These are phyloP conservation scores for Astrothelium macrocarpum DNA, from an alignment of 495 filamentous ascomycete species.

Conservation along the genomic window DNA sequence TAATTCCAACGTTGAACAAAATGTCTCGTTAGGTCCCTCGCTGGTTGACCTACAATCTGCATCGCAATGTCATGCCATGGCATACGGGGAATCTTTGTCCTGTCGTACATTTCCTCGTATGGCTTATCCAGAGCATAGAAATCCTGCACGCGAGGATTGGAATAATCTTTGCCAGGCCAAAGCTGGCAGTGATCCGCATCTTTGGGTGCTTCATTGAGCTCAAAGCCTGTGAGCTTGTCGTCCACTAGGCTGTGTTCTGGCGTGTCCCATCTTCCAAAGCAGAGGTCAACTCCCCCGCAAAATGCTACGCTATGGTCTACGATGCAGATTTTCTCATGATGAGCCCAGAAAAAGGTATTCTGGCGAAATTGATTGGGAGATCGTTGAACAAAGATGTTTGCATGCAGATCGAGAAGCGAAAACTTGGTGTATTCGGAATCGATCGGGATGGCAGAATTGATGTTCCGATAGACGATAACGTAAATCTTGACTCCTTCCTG, in stretches of 20 bases:
- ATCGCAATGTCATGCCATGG: conserved; percentile 99
- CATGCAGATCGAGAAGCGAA: conserved; percentile 88
- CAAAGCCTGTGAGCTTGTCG: conserved; percentile 92
- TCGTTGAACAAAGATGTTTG: conserved; percentile 90
- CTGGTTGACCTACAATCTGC: conserved; percentile 96
- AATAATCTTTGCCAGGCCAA: conserved; percentile 98
- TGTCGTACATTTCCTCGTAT: conserved; percentile 98
- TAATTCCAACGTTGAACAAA: conserved; percentile 99
- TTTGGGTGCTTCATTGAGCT: conserved; percentile 62
- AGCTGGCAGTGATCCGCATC: conserved; percentile 92
- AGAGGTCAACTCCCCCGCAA: conserved; percentile 91
- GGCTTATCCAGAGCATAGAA: conserved; percentile 91
- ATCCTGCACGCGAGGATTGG: conserved; percentile 88
- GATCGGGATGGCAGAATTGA: conserved; percentile 95
- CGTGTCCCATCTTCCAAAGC: conserved; percentile 96
- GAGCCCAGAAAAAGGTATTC: conserved; percentile 99
- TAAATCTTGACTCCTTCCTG: conserved; percentile 95
- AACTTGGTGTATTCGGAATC: conserved; percentile 99
- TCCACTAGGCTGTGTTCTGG: conserved; percentile 84
- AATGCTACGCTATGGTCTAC: conserved; percentile 96
- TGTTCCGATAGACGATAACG: conserved; percentile 96
- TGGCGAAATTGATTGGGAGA: conserved; percentile 97
- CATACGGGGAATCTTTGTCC: conserved; percentile 80
- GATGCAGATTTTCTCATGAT: conserved; percentile 94
- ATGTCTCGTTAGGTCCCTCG: conserved; percentile 85